Percentiles rank a stretch among this genome's conserved stretches.
Evolutionary conservation across 2,329 filamentous ascomycete genomes (phyloP).

Genomic region (Epichloe elymi): DNA sequence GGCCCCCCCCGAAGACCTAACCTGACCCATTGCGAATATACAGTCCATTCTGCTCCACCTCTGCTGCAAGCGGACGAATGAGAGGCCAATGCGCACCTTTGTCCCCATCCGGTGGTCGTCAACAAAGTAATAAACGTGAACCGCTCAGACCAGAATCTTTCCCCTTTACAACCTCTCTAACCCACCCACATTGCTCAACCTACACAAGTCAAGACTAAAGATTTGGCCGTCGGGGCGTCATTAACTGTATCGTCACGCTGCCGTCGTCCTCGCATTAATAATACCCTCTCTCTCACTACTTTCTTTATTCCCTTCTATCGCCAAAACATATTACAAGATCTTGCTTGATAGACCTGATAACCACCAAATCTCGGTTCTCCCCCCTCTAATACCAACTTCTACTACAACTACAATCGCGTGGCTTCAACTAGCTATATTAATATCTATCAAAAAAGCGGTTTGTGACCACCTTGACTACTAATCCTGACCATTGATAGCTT

Average conservation of each 20-base stretch:
- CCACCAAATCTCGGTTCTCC: not conserved
- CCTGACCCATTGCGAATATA: no score
- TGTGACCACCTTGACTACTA: conserved; percentile 20
- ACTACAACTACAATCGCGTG: not conserved
- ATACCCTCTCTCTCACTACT: not conserved
- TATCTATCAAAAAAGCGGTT: conserved; percentile 10
- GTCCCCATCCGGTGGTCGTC: not conserved
- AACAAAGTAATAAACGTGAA: not conserved
- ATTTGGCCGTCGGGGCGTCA: no score
- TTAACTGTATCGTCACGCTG: not conserved
- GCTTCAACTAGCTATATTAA: not conserved
- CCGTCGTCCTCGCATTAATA: not conserved
- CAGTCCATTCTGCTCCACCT: no score
- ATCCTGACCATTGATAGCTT: conserved; percentile 10
- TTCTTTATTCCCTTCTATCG: not conserved
- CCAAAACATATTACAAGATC: not conserved
- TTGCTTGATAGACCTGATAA: no score
- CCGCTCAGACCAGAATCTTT: not conserved
- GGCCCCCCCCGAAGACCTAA: no score
- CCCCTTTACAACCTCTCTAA: not conserved
- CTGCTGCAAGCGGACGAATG: not conserved
- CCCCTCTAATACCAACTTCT: not conserved
- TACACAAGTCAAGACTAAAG: no score
- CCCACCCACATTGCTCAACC: not conserved
- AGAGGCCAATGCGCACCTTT: not conserved